Conservation (phyloP, 1,139 yeast species). For the Zygoascus meyerae region DNA sequence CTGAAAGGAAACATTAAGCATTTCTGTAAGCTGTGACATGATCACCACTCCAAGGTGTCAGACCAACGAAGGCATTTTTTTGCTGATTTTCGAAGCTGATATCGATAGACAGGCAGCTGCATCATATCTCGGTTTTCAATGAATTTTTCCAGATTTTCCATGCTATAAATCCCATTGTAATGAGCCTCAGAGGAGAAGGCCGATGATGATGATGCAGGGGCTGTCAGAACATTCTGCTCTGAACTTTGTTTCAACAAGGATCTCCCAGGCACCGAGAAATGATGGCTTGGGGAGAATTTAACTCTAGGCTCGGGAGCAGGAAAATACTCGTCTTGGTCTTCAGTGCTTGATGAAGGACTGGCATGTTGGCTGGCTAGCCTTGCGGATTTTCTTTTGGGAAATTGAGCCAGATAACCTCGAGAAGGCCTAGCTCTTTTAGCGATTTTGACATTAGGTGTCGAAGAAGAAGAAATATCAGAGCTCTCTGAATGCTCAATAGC, state of each 20-base stretch:
- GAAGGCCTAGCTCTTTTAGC: background rate
- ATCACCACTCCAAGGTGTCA: slow-evolving; percentile 11
- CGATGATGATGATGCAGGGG: background rate
- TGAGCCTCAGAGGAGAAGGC: no score
- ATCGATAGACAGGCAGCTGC: slow-evolving; percentile 1
- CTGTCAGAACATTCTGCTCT: background rate
- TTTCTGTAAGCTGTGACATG: no score
- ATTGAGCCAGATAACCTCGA: background rate
- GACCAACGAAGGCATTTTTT: slow-evolving; percentile 11
- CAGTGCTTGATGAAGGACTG: background rate
- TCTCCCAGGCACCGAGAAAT: background rate
- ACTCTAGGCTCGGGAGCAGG: background rate
- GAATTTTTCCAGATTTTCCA: slow-evolving; percentile 17
- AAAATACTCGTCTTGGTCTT: background rate
- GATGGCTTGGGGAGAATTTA: background rate
- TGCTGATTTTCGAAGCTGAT: background rate
- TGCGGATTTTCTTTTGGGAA: background rate
- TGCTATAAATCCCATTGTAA: slow-evolving; percentile 23
- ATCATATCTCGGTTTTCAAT: slow-evolving; percentile 5
- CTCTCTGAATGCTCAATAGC: no score
- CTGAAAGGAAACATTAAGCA: no score
- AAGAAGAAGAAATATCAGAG: background rate
- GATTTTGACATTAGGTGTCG: background rate
- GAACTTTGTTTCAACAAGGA: background rate
- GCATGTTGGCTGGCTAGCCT: background rate